Evolutionary conservation across 768 basidiomycete species (phyloP).

Genomic region (Ephemerocybe angulata): DNA sequence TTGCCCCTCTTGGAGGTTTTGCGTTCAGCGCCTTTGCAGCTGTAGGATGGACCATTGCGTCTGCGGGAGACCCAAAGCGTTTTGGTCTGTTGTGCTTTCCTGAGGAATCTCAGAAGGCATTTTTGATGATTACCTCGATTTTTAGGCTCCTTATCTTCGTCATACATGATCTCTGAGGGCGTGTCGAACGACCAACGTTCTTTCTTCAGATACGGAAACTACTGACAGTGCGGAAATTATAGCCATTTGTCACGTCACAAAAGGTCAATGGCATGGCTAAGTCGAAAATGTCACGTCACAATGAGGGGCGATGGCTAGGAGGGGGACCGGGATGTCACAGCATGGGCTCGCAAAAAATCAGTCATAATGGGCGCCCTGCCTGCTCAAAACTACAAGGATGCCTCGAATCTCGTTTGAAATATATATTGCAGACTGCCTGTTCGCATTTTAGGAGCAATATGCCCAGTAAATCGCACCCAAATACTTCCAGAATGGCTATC

Average conservation of each 20-base stretch:
- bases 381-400: too few relatives aligned
- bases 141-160: conserved; percentile 7
- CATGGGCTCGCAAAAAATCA: too few relatives aligned
- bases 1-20: conserved; percentile 11
- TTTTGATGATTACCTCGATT: neutral
- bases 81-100: conserved; percentile 15
- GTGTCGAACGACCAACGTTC: conserved; percentile 14
- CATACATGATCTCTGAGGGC: conserved; percentile 15
- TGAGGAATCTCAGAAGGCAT: neutral
- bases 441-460: too few relatives aligned
- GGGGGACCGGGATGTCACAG: too few relatives aligned
- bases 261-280: too few relatives aligned
- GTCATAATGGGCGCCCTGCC: too few relatives aligned
- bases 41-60: conserved; percentile 18
- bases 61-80: conserved; percentile 9
- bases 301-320: too few relatives aligned
- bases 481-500: too few relatives aligned
- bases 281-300: too few relatives aligned
- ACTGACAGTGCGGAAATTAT: conserved; percentile 17
- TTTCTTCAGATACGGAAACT: conserved; percentile 19
- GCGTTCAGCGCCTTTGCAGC: conserved; percentile 11
- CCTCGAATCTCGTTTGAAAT: neutral
- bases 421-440: neutral
- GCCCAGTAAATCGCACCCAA: too few relatives aligned
- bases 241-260: too few relatives aligned